phyloP scores from a whole-genome alignment of 306 rosid genomes.

The Fagus crenata region DNA sequence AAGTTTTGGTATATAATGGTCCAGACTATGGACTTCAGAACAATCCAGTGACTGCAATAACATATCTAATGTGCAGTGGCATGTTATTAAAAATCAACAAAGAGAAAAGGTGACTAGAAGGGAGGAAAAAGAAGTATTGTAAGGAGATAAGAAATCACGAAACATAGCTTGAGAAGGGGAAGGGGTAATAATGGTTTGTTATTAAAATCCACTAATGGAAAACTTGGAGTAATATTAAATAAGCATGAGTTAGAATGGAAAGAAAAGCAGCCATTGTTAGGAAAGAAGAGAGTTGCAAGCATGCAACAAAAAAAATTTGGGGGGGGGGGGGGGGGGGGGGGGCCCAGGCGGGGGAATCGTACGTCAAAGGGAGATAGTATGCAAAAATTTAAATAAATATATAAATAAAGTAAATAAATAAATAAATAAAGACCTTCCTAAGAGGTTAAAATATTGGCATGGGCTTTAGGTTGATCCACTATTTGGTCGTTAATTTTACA shows the following conservation, averaged over 20 bases:
- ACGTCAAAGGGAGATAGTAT: neutral
- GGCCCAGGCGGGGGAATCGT: too few relatives aligned
- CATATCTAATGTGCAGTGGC: neutral
- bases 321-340: neutral
- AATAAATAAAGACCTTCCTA: neutral
- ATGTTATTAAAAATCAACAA: neutral
- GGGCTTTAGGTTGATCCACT: neutral
- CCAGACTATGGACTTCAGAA: conserved; percentile 3
- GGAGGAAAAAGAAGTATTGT: neutral
- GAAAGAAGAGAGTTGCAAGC: neutral
- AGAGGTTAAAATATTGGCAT: neutral
- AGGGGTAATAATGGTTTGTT: neutral
- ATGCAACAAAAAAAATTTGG: neutral
- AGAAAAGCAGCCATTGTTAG: too few relatives aligned
- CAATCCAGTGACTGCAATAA: neutral
- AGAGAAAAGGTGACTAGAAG: neutral
- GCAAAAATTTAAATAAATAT: neutral
- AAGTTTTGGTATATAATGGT: neutral
- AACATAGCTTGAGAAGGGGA: neutral
- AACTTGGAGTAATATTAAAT: neutral
- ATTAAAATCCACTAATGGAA: neutral
- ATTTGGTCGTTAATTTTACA: too few relatives aligned
- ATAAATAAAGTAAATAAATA: neutral
- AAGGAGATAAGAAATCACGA: neutral
- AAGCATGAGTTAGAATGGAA: neutral